These are phyloP conservation scores for Knoxdaviesia proteae DNA, from an alignment of 2,329 filamentous ascomycete species.

Conservation along the genomic window DNA sequence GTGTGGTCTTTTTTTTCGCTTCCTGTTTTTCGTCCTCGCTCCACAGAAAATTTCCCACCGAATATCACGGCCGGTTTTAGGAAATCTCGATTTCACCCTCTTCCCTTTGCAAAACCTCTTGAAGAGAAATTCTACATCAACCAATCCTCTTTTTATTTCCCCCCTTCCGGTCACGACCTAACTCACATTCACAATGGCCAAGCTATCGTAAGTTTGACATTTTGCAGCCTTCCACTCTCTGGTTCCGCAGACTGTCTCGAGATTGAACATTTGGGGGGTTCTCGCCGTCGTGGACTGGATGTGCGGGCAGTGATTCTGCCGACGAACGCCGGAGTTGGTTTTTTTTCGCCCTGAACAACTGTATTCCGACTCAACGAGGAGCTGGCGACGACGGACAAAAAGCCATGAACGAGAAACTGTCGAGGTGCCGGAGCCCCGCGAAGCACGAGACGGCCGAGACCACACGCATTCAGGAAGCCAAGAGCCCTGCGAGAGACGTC, in stretches of 20 bases:
- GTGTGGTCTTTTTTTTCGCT: no score
- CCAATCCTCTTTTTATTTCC: no score
- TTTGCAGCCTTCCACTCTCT: slow-evolving; percentile 5
- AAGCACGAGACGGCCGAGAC: no score
- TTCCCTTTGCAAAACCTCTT: no score
- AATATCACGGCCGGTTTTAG: no score
- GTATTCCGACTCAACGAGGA: background rate
- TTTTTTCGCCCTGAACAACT: background rate
- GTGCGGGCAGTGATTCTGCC: background rate
- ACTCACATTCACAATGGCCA: slow-evolving; percentile 38
- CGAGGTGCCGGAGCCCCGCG: no score
- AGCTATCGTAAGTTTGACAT: slow-evolving; percentile 33
- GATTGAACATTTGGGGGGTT: slow-evolving; percentile 2
- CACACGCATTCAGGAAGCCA: no score
- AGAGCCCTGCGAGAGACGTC: background rate
- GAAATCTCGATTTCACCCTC: no score
- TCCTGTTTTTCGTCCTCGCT: no score
- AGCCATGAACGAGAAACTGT: no score
- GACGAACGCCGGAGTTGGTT: background rate
- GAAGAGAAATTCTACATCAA: no score
- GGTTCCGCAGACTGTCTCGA: slow-evolving; percentile 2
- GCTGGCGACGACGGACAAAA: slow-evolving; percentile 1
- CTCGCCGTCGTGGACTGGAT: slow-evolving; percentile 3
- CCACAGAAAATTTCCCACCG: no score
- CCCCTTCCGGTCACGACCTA: slow-evolving; percentile 5